Evolutionary conservation across 495 filamentous ascomycete genomes (phyloP), one percentile per base, ranked within the genome.

Genomic region (Xylaria sp.): DNA sequence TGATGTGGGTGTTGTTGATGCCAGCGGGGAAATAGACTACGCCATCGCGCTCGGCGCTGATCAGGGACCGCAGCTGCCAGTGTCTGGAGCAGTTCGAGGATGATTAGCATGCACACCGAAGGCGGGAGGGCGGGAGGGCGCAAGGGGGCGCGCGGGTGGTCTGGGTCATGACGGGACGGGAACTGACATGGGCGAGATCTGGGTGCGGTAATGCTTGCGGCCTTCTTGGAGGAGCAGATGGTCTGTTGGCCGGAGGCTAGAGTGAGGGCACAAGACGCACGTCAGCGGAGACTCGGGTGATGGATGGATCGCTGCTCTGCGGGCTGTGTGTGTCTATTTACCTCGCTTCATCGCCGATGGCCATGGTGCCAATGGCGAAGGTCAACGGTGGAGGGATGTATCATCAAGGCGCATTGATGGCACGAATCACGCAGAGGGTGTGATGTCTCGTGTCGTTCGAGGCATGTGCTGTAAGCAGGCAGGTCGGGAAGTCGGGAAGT

Each of bases 61-160:
- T 91, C 72, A 97, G 90, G 74, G 97, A 94, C 62, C 94, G 93
- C 59, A 99, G 88, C 81, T 99, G 96, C 84, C 90, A 92, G 80
- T 99, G 96, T 72, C 95, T 97, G 71, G 24, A 24, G 59, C 59
- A 68, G 29, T 46, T 46, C 29, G 6, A 35, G 24, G n/a, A 61
- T 58, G 66, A 67, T 75, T 55, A 68, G 57, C 62, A 55, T 17
- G 26, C 26, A 55, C 57, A 37, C 31, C 17, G 12, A 11, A 37
- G 33, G 57, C 57, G 57, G 57, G 31, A 35, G 26, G 53, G 53
- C 53, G 53, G 53, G 31, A 59, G 24, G 52, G 26, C 33, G n/a
- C n/a, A n/a, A n/a, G n/a, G n/a, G 31, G 57, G 57, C 17, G 33
- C 31, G 57, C 33, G 1, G 57, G 33, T 19, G 57, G 31, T n/a